Percentiles rank a stretch among this genome's conserved stretches.
Conservation (phyloP, 2,329 filamentous ascomycete species). For the Catunica adiposa region DNA sequence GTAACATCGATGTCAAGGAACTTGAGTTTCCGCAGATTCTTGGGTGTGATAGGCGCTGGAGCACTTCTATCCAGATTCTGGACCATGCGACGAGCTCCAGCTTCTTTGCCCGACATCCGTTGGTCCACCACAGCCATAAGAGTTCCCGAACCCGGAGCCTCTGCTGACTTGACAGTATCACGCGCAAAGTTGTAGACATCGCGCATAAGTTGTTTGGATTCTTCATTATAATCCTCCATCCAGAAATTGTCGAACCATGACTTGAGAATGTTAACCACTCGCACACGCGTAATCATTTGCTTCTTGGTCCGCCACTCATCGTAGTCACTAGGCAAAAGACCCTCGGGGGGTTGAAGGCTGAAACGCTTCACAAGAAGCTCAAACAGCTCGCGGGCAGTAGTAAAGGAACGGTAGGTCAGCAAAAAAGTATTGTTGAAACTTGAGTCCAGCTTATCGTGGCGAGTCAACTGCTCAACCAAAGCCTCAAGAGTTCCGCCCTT, state of each 20-base stretch:
- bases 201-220: constrained; percentile 69
- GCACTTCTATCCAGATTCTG: constrained; percentile 70
- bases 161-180: constrained; percentile 81
- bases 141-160: constrained; percentile 73
- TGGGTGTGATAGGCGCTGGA: constrained; percentile 79
- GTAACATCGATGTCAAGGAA: constrained; percentile 92
- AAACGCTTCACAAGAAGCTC: constrained; percentile 85
- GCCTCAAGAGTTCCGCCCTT: constrained; percentile 81
- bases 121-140: constrained; percentile 81
- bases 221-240: constrained; percentile 87
- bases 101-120: constrained; percentile 73
- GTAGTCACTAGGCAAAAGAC: constrained; percentile 57
- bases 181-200: constrained; percentile 82
- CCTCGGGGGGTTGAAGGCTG: constrained; percentile 77
- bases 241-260: constrained; percentile 98
- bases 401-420: constrained; percentile 91
- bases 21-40: constrained; percentile 99
- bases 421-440: constrained; percentile 97
- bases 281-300: constrained; percentile 87
- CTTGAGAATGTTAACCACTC: constrained; percentile 94
- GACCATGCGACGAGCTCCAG: constrained; percentile 68
- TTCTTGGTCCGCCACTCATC: constrained; percentile 85
- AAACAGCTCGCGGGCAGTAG: constrained; percentile 75
- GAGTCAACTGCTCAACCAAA: constrained; percentile 83
- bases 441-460: constrained; percentile 88